Base-by-base conservation (phyloP, 2,329 filamentous ascomycete species). In the Ophiostoma himal-ulmi region DNA sequence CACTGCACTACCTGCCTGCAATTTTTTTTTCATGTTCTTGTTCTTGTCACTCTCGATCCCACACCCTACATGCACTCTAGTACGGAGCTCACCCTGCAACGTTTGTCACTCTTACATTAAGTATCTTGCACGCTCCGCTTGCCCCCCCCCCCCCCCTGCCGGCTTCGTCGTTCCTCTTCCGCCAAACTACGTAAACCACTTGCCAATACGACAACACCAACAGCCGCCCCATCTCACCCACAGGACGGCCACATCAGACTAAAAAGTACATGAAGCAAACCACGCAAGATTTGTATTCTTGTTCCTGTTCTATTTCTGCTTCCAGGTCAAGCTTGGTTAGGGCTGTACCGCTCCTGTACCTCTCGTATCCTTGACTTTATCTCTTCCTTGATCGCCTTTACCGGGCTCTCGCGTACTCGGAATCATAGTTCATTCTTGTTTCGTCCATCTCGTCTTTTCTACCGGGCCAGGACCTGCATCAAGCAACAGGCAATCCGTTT, bases 111-210 rank as follows among this genome's bases (percentile, higher is more conserved):
- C 57, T 62, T 62, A 62, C 30, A 30, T 30, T 30, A 30, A 3
- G 30, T 62, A 34, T 62, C 57, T 30, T 20, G 39, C 44, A 5
- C 44, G 10, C 22, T 30, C 26, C 57, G 57, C 57, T 34, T 62
- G 26, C 52, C 57, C 57, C n/a, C n/a, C n/a, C n/a, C n/a, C n/a
- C n/a, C n/a, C n/a, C n/a, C 26, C 57, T 17, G 26, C 57, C 57
- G 26, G 57, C 64, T 44, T 41, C 39, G 14, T 67, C 64, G 36
- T 67, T 67, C 37, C 20, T 67, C 39, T 26, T 67, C 57, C 57
- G 57, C 26, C 57, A 30, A 62, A 62, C 57, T 6, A 17, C 13
- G 17, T 34, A 13, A 14, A 62, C 57, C 52, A 57, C 52, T 30
- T 57, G 52, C 26, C 13, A 10, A 48, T 17, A 48, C 44, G 6